Percentiles rank a stretch among this genome's conserved stretches.
These are phyloP conservation scores for Sarocladium kiliense DNA, from an alignment of 2,329 filamentous ascomycete species.

Conservation along the genomic window DNA sequence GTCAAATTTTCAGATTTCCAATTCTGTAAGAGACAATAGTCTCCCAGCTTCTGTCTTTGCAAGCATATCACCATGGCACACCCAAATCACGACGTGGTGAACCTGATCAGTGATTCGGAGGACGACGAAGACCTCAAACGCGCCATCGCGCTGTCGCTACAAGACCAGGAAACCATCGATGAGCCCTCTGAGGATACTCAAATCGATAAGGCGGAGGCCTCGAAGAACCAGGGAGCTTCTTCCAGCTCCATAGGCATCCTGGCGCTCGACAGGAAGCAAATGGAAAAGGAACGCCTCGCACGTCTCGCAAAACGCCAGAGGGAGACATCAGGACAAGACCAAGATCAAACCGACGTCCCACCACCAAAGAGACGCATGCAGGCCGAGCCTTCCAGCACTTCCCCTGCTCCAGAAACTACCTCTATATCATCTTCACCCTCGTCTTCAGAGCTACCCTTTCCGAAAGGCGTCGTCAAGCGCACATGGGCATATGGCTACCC, in stretches of 20 bases:
- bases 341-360: slow-evolving; percentile 23
- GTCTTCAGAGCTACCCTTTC: slow-evolving; percentile 33
- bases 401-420: background rate
- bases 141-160: slow-evolving; percentile 56
- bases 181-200: background rate
- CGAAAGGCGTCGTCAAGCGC: slow-evolving; percentile 67
- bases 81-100: slow-evolving; percentile 16
- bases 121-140: slow-evolving; percentile 56
- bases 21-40: too few species aligned
- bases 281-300: slow-evolving; percentile 79
- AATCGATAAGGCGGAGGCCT: background rate
- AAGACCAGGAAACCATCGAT: slow-evolving; percentile 17
- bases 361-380: slow-evolving; percentile 18
- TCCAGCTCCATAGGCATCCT: slow-evolving; percentile 31
- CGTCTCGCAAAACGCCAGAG: slow-evolving; percentile 54
- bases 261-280: slow-evolving; percentile 68
- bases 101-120: slow-evolving; percentile 31
- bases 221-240: background rate
- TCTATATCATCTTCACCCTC: background rate
- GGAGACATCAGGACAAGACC: slow-evolving; percentile 13
- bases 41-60: too few species aligned
- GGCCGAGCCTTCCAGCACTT: background rate
- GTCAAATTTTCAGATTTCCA: too few species aligned
- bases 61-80: slow-evolving; percentile 15
- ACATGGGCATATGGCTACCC: slow-evolving; percentile 67